These are phyloP conservation scores for Calonectria naviculata DNA, from an alignment of 2,329 filamentous ascomycete genomes.

Conservation along the genomic window DNA sequence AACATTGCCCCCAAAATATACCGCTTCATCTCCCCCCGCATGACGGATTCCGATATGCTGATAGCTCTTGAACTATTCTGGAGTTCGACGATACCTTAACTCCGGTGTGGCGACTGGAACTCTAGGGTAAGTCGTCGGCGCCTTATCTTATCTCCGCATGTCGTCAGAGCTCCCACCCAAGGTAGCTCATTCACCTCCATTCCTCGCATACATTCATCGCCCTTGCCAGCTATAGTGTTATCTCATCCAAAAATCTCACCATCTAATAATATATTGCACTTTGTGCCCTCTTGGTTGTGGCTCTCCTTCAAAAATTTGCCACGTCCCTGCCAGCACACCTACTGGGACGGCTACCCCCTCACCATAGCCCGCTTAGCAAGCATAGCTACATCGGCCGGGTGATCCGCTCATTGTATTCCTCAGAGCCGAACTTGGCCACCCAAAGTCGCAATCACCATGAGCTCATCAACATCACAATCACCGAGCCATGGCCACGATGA, in stretches of 20 bases:
- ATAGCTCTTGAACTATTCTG: too few relatives aligned
- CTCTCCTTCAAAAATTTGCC: neutral
- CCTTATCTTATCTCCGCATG: slow-evolving; percentile 5
- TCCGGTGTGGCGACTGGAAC: neutral
- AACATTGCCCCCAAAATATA: too few relatives aligned
- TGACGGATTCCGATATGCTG: too few relatives aligned
- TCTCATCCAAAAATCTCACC: neutral
- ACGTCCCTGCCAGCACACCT: too few relatives aligned
- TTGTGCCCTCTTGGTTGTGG: too few relatives aligned
- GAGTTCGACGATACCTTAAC: too few relatives aligned
- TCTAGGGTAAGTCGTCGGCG: neutral
- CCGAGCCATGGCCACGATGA: slow-evolving; percentile 6
- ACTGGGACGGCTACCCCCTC: neutral
- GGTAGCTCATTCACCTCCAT: neutral
- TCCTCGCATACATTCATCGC: neutral
- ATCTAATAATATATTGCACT: neutral
- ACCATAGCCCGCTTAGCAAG: neutral
- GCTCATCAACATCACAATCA: slow-evolving; percentile 4
- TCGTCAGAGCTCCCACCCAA: neutral
- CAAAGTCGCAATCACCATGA: neutral
- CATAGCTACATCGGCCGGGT: neutral
- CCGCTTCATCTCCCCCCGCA: too few relatives aligned
- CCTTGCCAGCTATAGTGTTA: neutral
- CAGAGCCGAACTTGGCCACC: neutral
- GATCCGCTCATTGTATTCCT: neutral